Conservation (phyloP, 2,329 filamentous ascomycete species). For the Tolypocladium tundrense region DNA sequence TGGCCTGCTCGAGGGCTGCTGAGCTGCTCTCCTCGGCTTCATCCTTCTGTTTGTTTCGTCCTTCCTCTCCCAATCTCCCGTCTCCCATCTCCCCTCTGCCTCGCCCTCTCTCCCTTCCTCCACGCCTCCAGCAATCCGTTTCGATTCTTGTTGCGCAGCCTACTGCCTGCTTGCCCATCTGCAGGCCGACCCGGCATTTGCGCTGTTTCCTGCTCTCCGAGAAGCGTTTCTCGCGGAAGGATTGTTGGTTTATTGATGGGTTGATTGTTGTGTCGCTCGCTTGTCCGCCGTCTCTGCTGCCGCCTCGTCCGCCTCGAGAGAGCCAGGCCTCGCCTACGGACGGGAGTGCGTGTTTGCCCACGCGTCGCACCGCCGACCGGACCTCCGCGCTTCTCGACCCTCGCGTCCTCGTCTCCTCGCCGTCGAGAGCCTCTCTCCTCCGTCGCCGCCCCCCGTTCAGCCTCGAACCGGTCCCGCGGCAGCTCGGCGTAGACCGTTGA, state of each 20-base stretch:
- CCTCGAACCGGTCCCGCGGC: background rate
- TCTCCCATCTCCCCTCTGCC: background rate
- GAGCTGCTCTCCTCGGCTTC: background rate
- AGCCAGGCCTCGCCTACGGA: background rate
- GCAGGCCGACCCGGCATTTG: background rate
- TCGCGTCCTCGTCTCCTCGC: background rate
- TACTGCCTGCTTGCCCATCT: background rate
- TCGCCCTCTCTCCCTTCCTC: background rate
- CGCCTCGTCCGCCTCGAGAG: background rate
- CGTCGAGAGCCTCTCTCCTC: background rate
- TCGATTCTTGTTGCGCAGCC: background rate
- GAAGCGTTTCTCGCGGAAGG: no score
- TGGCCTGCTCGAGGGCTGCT: no score
- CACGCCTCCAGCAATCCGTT: background rate
- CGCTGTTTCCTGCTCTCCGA: background rate
- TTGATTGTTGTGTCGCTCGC: background rate
- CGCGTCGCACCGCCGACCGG: background rate
- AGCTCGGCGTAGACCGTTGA: background rate
- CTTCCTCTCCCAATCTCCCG: background rate
- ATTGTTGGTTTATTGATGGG: background rate
- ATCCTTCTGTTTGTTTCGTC: background rate
- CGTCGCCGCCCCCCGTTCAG: background rate
- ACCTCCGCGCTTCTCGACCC: background rate
- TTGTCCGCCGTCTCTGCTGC: background rate
- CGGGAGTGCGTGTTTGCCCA: background rate